A percentile compares a stretch with the other conserved stretches of the same genome.
Conservation (phyloP, 352 stramenopile species). For the Globisporangium mamillatum region DNA sequence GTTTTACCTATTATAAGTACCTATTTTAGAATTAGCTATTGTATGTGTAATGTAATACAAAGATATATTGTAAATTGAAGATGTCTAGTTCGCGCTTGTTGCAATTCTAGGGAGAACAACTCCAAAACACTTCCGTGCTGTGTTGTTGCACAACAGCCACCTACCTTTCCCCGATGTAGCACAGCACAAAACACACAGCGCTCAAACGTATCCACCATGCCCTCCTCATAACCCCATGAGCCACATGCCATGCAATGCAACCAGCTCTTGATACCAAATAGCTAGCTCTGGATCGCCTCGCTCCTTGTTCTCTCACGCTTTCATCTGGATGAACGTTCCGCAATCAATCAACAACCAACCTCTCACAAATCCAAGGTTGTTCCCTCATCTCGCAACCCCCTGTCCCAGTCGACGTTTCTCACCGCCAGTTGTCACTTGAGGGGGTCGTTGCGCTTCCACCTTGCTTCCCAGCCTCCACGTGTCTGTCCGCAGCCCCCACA, state of each 20-base stretch:
- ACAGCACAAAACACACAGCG: too few species aligned
- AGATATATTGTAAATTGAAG: not conserved
- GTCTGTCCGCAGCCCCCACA: not conserved
- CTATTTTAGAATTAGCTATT: not conserved
- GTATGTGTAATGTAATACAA: not conserved
- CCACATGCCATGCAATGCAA: not conserved
- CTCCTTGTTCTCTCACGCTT: not conserved
- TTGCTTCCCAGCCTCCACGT: constrained; percentile 14
- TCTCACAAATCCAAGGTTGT: not conserved
- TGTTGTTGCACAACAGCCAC: too few species aligned
- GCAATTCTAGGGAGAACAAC: not conserved
- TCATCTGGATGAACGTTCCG: not conserved
- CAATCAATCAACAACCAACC: constrained; percentile 4
- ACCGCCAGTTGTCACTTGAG: constrained; percentile 4
- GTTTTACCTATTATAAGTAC: not conserved
- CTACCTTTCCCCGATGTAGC: too few species aligned
- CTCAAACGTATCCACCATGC: too few species aligned
- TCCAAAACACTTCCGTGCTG: not conserved
- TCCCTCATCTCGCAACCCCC: constrained; percentile 1
- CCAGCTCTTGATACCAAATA: not conserved
- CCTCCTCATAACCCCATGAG: not conserved
- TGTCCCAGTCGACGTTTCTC: not conserved
- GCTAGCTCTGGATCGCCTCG: not conserved
- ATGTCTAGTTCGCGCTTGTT: not conserved
- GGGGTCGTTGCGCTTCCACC: constrained; percentile 4